Evolutionary conservation across 768 basidiomycete species (phyloP), one percentile per base, ranked within the genome.

Genomic region (Xanthoconium stramineum): DNA sequence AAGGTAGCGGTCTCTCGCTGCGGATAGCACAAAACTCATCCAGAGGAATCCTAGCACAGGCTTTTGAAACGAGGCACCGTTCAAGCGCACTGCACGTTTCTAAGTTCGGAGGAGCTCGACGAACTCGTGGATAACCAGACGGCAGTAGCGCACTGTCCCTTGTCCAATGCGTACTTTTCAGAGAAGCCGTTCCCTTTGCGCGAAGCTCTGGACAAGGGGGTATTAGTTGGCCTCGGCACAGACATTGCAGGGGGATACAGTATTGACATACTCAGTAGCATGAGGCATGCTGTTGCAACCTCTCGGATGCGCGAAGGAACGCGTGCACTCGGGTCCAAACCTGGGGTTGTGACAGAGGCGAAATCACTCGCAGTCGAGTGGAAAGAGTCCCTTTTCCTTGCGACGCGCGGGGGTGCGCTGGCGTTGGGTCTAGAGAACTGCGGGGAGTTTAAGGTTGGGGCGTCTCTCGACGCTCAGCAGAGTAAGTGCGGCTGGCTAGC

Each of bases 1-100:
- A 75, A 77, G 61, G 92, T 88, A 68, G 56, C 14, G 19, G 19
- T 52, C 32, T 47, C 53, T 50, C 42, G 48, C 10, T 47, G 44
- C 39, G 33, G 29, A n/a, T 12, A 49, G 7, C 5, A 10, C 45
- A 38, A 44, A 44, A 19, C 55, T 67, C 51, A 69, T 46, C 42
- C 1, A 8, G 12, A 43, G 59, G 32, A 13, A 30, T 52, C 38
- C 38, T 69, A 91, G 90, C 63, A 77, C 61, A 72, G 75, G 8
- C 77, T 94, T 6, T 72, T 93, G 47, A 86, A 83, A 1, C 64
- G 76, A 2, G 80, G 79, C 14, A 88, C 91, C 0, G 70, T 94
- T 13, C 90, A 93, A 76, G 93, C 92, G 0, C 94, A 95, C 68
- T 95, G 93, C 73, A 96, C 94, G 2, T 93, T 88, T 71, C 78